These are phyloP conservation scores for Anthostomella pinea DNA, from an alignment of 2,329 filamentous ascomycete genomes.

Conservation along the genomic window DNA sequence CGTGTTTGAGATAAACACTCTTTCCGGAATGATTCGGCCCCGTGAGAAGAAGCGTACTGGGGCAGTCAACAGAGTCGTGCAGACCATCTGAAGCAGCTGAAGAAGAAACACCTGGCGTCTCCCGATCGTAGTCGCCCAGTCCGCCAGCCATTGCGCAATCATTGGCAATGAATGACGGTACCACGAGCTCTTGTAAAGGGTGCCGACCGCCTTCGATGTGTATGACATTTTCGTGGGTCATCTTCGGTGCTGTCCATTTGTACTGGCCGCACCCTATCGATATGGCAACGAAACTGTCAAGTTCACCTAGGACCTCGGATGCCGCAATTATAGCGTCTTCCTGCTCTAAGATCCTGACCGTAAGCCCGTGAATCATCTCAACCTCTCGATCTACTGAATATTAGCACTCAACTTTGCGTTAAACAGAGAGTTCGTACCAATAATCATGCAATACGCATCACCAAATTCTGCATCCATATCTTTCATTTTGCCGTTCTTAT, in stretches of 20 bases:
- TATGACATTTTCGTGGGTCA: slow-evolving; percentile 69
- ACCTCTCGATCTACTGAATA: slow-evolving; percentile 70
- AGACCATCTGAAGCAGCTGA: slow-evolving; percentile 7
- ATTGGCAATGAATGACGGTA: slow-evolving; percentile 80
- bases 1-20: slow-evolving; percentile 91
- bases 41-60: slow-evolving; percentile 77
- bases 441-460: slow-evolving; percentile 81
- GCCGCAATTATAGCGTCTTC: slow-evolving; percentile 63
- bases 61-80: slow-evolving; percentile 28
- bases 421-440: slow-evolving; percentile 48
- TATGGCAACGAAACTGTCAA: slow-evolving; percentile 82
- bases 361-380: slow-evolving; percentile 77
- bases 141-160: slow-evolving; percentile 69
- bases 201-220: slow-evolving; percentile 78
- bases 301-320: slow-evolving; percentile 81
- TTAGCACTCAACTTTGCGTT: slow-evolving; percentile 10
- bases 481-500: slow-evolving; percentile 79
- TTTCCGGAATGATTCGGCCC: slow-evolving; percentile 97
- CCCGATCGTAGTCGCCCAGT: slow-evolving; percentile 27
- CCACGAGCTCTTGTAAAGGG: slow-evolving; percentile 79
- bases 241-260: slow-evolving; percentile 64
- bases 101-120: slow-evolving; percentile 5
- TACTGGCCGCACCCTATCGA: slow-evolving; percentile 74
- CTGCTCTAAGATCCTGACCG: slow-evolving; percentile 66
- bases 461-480: slow-evolving; percentile 80